Evolutionary conservation across 1,284 basidiomycete genomes (phyloP), one percentile per base, ranked within the genome.

Genomic region (Irpex sp.): DNA sequence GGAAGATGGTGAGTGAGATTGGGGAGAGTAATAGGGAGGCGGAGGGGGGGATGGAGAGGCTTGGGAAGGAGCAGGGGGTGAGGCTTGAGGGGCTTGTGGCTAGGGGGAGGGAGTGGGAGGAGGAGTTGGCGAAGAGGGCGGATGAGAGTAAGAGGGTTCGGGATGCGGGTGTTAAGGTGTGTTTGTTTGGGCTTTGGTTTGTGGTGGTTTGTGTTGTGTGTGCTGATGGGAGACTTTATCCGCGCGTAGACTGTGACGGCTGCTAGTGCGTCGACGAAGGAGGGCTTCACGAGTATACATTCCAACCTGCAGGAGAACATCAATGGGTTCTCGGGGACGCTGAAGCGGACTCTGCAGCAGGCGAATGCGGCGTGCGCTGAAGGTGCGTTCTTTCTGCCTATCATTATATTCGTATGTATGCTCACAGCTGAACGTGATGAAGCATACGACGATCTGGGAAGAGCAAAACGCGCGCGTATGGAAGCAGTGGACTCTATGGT

Each of bases 381-480:
- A 68, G 83, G 87, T 86, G 65, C 60, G 81, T 71, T 9, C 19
- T 35, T 7, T 55, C 1, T 26, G n/a, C n/a, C 4, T 5, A 51
- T 39, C 3, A 47, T 61, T 15, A 26, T 26, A 26, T 26, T 3
- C 26, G 26, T 26, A 36, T 47, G 1, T 47, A 15, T 1, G 11
- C 36, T 57, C 33, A 36, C 33, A 33, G 15, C 5, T 4, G 2
- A 58, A 13, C 13, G 15, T 6, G 39, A 15, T 31, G 1, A 65
- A 88, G 88, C 84, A 31, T 81, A 90, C 66, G 85, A 90, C 65
- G 79, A 83, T 61, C 77, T 89, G 68, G 76, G 77, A 50, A 80
- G 83, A 61, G 82, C 84, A 11, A 93, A 93, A 71, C 81, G 86
- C 60, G 85, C 85, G 39, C 82, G 91, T 31, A 70, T 88, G 4